Percentiles rank a stretch among this genome's conserved stretches.
phyloP scores from a whole-genome alignment of 345 rosid species.

The Aquilaria sinensis region DNA sequence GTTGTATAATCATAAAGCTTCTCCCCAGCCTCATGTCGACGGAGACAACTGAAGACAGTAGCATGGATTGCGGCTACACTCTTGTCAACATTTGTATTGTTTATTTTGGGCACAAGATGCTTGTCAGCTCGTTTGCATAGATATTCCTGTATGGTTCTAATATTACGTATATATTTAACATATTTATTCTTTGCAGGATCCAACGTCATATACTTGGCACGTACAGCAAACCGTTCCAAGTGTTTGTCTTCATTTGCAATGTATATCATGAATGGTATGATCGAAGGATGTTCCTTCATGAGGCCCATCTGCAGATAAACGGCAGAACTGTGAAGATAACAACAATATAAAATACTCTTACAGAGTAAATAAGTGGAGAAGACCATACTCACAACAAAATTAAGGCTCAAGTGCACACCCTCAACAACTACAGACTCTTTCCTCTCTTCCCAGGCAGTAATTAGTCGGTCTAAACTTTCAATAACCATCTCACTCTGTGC shows the following conservation, averaged over 20 bases:
- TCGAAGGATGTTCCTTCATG: slow-evolving; percentile 98
- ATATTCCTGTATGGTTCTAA: slow-evolving; percentile 94
- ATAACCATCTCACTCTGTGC: slow-evolving; percentile 99
- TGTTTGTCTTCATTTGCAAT: slow-evolving; percentile 95
- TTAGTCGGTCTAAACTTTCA: slow-evolving; percentile 95
- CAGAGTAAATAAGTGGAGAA: not conserved
- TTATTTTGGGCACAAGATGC: slow-evolving; percentile 94
- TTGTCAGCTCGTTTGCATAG: slow-evolving; percentile 93
- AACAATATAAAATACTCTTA: too few species aligned
- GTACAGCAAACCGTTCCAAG: slow-evolving; percentile 95
- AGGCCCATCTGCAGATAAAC: slow-evolving; percentile 78
- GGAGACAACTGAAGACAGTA: slow-evolving; percentile 90
- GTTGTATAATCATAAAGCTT: slow-evolving; percentile 75
- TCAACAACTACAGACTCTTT: slow-evolving; percentile 97
- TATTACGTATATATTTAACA: slow-evolving; percentile 88
- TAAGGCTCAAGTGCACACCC: slow-evolving; percentile 98
- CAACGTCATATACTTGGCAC: slow-evolving; percentile 98
- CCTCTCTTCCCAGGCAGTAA: slow-evolving; percentile 95
- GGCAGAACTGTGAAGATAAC: not conserved
- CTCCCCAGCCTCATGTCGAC: slow-evolving; percentile 83
- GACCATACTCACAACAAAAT: slow-evolving; percentile 79
- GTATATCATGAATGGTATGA: slow-evolving; percentile 95
- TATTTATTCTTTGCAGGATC: slow-evolving; percentile 97
- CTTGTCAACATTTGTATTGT: slow-evolving; percentile 93
- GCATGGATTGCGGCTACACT: slow-evolving; percentile 99